phyloP scores from a whole-genome alignment of 2,329 filamentous ascomycete species.

The Cercospora canescens region DNA sequence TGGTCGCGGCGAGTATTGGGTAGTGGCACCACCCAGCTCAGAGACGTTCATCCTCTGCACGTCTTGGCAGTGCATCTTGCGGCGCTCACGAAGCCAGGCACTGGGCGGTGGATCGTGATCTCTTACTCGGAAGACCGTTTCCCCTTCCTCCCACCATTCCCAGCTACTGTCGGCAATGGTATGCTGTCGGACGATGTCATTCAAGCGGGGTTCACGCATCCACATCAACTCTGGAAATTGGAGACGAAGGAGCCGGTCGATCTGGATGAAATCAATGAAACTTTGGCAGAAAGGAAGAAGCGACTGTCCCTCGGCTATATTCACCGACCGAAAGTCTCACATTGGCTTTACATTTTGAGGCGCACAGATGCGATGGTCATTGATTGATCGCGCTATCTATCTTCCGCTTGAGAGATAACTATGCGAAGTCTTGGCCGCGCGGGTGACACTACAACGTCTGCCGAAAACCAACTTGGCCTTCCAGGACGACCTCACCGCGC shows the following conservation, averaged over 20 bases:
- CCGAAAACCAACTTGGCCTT: conserved; percentile 32
- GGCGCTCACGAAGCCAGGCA: conserved; percentile 36
- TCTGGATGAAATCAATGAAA: conserved; percentile 24
- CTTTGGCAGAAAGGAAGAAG: conserved; percentile 29
- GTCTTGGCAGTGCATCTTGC: conserved; percentile 44
- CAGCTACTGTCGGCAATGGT: conserved; percentile 21
- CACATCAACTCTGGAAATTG: conserved; percentile 39
- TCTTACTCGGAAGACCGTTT: conserved; percentile 44
- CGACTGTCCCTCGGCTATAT: conserved; percentile 23
- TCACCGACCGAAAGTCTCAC: conserved; percentile 39
- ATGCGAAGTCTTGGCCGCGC: neutral
- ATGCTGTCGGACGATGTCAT: conserved; percentile 31
- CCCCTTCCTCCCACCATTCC: conserved; percentile 35
- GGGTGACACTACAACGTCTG: conserved; percentile 25
- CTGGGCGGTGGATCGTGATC: conserved; percentile 41
- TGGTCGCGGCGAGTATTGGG: conserved; percentile 22
- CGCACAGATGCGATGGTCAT: conserved; percentile 34
- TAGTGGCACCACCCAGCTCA: conserved; percentile 18
- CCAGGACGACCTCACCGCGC: conserved; percentile 43
- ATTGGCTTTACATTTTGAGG: conserved; percentile 43
- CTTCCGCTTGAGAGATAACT: neutral
- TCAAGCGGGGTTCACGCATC: conserved; percentile 39
- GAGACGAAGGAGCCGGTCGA: conserved; percentile 35
- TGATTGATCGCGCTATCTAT: conserved; percentile 13
- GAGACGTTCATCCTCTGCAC: conserved; percentile 39